Percentiles rank a stretch among this genome's conserved stretches.
Conservation (phyloP, 108 stramenopile species). For the Cyclotella atomus region DNA sequence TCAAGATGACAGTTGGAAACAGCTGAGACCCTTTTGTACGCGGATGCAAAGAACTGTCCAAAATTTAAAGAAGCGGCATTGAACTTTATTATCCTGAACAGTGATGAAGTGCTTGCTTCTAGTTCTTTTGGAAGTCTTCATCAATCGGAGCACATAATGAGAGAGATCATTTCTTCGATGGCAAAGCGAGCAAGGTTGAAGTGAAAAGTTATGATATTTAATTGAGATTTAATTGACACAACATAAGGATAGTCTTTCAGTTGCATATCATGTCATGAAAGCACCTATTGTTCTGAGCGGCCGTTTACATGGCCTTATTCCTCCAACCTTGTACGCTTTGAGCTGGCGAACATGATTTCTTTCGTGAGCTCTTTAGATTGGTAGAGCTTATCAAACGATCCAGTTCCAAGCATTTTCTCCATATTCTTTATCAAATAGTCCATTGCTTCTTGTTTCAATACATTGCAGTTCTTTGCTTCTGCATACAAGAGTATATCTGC, state of each 20-base stretch:
- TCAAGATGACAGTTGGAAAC: background rate
- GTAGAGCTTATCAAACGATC: background rate
- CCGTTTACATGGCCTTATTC: too few species aligned
- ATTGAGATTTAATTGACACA: too few species aligned
- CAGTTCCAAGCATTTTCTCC: background rate
- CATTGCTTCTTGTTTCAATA: conserved; percentile 3
- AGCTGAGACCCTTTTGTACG: background rate
- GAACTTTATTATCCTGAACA: background rate
- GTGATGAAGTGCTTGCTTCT: background rate
- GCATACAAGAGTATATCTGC: background rate
- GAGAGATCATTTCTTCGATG: background rate
- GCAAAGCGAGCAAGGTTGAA: background rate
- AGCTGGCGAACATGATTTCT: background rate
- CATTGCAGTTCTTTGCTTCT: conserved; percentile 2
- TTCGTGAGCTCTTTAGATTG: background rate
- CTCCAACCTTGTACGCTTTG: background rate
- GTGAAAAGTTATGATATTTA: background rate
- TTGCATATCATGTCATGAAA: too few species aligned
- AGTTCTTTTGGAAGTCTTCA: background rate
- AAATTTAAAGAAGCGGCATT: conserved; percentile 1
- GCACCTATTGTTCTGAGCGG: too few species aligned
- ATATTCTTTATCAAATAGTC: background rate
- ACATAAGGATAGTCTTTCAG: too few species aligned
- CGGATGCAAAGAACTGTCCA: conserved; percentile 3
- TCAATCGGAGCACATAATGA: background rate